These are phyloP conservation scores for Starmerella stigmatis DNA, from an alignment of 805 yeast genomes.

Conservation along the genomic window DNA sequence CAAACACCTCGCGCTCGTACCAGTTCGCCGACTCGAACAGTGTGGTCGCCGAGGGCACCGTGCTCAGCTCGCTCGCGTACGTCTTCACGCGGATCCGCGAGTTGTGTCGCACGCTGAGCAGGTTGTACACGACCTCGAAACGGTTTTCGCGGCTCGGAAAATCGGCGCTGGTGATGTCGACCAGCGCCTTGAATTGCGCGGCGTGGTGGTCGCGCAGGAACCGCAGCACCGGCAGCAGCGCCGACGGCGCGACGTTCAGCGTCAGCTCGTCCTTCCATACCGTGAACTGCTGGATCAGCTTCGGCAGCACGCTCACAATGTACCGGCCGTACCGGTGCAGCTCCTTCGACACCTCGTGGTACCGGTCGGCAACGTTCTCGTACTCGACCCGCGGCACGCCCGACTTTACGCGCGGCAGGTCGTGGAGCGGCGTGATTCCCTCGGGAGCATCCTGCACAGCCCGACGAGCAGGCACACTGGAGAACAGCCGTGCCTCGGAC, in stretches of 20 bases:
- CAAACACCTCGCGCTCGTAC: conserved; percentile 85
- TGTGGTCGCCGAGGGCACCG: conserved; percentile 70
- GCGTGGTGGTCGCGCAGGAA: conserved; percentile 71
- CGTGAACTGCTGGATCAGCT: conserved; percentile 68
- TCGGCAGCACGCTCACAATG: conserved; percentile 67
- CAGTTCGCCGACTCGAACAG: conserved; percentile 75
- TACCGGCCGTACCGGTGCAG: conserved; percentile 74
- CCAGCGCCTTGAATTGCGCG: conserved; percentile 63
- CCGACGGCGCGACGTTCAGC: conserved; percentile 63
- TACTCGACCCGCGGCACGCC: conserved; percentile 29
- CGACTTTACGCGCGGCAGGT: conserved; percentile 28
- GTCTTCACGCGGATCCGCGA: conserved; percentile 83
- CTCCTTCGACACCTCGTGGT: conserved; percentile 54
- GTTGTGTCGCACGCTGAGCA: conserved; percentile 71
- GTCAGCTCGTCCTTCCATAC: conserved; percentile 88
- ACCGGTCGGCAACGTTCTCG: conserved; percentile 64
- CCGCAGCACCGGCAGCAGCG: conserved; percentile 56
- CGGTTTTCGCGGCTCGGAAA: conserved; percentile 75
- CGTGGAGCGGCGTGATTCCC: conserved; percentile 29
- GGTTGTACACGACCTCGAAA: conserved; percentile 77
- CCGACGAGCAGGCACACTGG: conserved; percentile 6
- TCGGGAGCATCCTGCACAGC: conserved; percentile 25
- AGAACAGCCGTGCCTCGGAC: conserved; percentile 3
- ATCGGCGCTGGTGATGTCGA: conserved; percentile 81
- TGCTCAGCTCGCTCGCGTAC: conserved; percentile 68